Evolutionary conservation across 352 stramenopile genomes (phyloP).

Genomic region (Phytopythium delawarense): DNA sequence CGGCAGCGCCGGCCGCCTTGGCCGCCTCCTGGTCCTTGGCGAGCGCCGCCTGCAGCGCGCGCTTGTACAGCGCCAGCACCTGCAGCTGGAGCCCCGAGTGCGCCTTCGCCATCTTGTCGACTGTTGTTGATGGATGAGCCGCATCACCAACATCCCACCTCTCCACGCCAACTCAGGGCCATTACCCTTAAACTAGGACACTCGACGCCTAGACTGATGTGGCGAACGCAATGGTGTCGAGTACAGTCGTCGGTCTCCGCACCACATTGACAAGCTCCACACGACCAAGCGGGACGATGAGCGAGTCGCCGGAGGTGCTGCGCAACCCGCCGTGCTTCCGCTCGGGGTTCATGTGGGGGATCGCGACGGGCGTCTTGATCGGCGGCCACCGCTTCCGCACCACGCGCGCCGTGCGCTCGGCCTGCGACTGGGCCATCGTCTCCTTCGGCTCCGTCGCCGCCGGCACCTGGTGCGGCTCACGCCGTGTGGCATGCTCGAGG

Average conservation of each 20-base stretch:
- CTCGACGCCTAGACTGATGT: background rate
- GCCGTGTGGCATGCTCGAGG: background rate
- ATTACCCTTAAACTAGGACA: background rate
- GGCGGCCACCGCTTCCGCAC: conserved; percentile 69
- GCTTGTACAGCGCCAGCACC: conserved; percentile 71
- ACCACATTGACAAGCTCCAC: conserved; percentile 7
- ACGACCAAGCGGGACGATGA: conserved; percentile 4
- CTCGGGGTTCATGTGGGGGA: conserved; percentile 74
- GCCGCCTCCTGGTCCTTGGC: conserved; percentile 45
- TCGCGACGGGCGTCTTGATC: conserved; percentile 50
- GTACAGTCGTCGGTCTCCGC: background rate
- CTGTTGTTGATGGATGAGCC: conserved; percentile 2
- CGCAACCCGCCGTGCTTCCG: conserved; percentile 80
- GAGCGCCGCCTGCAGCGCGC: conserved; percentile 46
- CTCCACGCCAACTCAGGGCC: background rate
- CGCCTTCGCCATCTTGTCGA: conserved; percentile 8
- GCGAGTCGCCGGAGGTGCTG: conserved; percentile 33
- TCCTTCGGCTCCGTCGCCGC: conserved; percentile 54
- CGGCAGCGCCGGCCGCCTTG: background rate
- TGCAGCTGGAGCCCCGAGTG: conserved; percentile 80
- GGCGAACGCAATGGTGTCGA: background rate
- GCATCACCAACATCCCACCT: too few relatives aligned
- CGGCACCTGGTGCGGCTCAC: conserved; percentile 40
- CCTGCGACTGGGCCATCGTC: conserved; percentile 63
- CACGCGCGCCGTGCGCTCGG: conserved; percentile 41